A percentile compares a stretch with the other conserved stretches of the same genome.
phyloP scores from a whole-genome alignment of 2,329 filamentous ascomycete species.

The Aaosphaeria arxii region DNA sequence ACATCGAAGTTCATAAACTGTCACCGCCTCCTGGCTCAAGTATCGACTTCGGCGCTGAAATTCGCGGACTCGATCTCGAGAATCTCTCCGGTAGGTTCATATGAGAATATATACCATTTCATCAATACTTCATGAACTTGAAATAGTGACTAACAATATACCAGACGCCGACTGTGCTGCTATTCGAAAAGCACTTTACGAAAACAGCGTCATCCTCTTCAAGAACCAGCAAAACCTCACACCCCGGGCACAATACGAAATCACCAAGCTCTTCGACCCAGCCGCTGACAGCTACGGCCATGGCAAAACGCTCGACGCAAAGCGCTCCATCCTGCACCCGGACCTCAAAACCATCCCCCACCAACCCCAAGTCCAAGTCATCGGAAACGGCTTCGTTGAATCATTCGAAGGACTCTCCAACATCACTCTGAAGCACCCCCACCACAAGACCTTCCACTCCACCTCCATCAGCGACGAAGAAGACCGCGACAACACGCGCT shows the following conservation, averaged over 20 bases:
- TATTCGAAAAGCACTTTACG: constrained; percentile 65
- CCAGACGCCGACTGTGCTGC: constrained; percentile 61
- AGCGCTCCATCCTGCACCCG: constrained; percentile 67
- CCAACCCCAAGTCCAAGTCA: constrained; percentile 77
- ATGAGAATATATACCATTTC: constrained; percentile 3
- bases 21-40: constrained; percentile 17
- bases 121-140: constrained; percentile 7
- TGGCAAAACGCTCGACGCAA: constrained; percentile 69
- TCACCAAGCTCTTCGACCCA: constrained; percentile 73
- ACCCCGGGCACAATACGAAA: constrained; percentile 69
- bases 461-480: constrained; percentile 60
- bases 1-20: constrained; percentile 16
- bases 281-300: constrained; percentile 66
- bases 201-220: constrained; percentile 67
- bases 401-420: constrained; percentile 70
- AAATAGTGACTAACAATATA: constrained; percentile 2
- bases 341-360: constrained; percentile 78
- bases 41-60: constrained; percentile 57
- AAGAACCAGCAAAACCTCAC: constrained; percentile 64
- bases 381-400: constrained; percentile 69
- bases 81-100: constrained; percentile 56
- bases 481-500: constrained; percentile 56
- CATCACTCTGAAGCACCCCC: constrained; percentile 68
- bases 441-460: constrained; percentile 74
- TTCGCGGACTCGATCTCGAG: constrained; percentile 60